phyloP scores from a whole-genome alignment of 257 asterid species.

The Gentiana straminea region DNA sequence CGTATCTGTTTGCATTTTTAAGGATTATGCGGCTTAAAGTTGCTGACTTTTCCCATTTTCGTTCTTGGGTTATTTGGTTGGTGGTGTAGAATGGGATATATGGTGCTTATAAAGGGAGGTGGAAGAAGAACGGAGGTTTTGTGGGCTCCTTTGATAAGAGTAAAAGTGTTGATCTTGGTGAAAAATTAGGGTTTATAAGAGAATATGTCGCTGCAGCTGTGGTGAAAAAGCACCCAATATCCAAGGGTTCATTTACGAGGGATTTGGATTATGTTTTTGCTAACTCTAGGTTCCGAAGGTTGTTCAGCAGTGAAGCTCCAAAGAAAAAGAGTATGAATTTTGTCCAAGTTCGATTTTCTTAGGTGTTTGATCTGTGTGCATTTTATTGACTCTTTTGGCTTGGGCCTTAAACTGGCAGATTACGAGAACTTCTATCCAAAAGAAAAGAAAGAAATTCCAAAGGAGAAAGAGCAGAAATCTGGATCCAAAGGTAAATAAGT shows the following conservation, averaged over 20 bases:
- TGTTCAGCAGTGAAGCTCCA: slow-evolving; percentile 53
- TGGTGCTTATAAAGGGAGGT: slow-evolving; percentile 30
- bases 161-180: slow-evolving; percentile 25
- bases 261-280: slow-evolving; percentile 34
- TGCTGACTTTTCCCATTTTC: slow-evolving; percentile 1
- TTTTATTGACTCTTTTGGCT: not conserved
- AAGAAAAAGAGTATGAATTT: slow-evolving; percentile 54
- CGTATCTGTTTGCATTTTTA: not conserved
- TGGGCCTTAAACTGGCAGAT: slow-evolving; percentile 26
- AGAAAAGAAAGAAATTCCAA: slow-evolving; percentile 43
- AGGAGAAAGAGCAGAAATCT: slow-evolving; percentile 42
- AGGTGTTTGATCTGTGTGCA: not conserved
- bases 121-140: slow-evolving; percentile 18
- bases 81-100: slow-evolving; percentile 45
- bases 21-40: not conserved
- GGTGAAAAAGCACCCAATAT: slow-evolving; percentile 22
- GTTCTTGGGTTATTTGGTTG: not conserved
- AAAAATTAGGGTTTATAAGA: slow-evolving; percentile 46
- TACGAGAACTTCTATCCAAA: slow-evolving; percentile 49
- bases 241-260: slow-evolving; percentile 23
- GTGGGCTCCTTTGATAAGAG: slow-evolving; percentile 20
- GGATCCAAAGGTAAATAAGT: slow-evolving; percentile 42
- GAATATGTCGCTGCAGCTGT: slow-evolving; percentile 45
- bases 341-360: not conserved
- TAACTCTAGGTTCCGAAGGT: slow-evolving; percentile 32